Evolutionary conservation across 2,329 filamentous ascomycete genomes (phyloP), one percentile per base, ranked within the genome.

Genomic region (Microcera coccophila): DNA sequence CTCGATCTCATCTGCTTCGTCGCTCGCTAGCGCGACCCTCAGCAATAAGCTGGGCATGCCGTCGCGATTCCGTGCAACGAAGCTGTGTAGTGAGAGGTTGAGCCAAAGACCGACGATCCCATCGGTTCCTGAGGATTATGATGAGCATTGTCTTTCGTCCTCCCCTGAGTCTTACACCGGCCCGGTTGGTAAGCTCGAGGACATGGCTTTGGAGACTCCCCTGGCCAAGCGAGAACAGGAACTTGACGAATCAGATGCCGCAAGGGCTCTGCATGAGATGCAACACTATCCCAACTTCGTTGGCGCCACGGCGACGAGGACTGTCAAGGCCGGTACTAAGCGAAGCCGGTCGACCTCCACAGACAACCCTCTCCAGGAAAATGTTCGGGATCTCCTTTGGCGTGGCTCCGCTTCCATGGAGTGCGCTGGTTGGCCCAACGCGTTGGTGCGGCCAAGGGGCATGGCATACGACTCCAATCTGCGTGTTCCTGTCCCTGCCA

Each of bases 1-100:
- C 60, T 83, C 79, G 15, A 78, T 81, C 65, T 82, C 79, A 44
- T 81, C 79, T 58, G 72, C 76, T 56, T 81, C 78, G 53, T 80
- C 76, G 45, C 66, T 78, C 67, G 74, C 67, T 63, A 77, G 73
- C 73, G 79, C 78, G 78, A 79, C 64, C 66, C 69, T 69, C 76
- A 75, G 67, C 63, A 74, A 47, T 43, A 60, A 59, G 50, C 54
- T 64, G 73, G 76, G 78, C 64, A 70, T 76, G 61, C 72, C 76
- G 73, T 79, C 78, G 79, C 79, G 79, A 74, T 80, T 73, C 70
- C 78, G 79, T 60, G 15, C 33, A 5, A 69, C 71, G 69, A 83
- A 79, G 74, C 65, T 73, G 43, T 73, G 72, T 55, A 73, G 70
- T 64, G 77, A 82, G 67, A 78, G 73, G 66, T 62, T 72, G 53